Conservation (phyloP, 306 rosid genomes). For the Quercus gilva region DNA sequence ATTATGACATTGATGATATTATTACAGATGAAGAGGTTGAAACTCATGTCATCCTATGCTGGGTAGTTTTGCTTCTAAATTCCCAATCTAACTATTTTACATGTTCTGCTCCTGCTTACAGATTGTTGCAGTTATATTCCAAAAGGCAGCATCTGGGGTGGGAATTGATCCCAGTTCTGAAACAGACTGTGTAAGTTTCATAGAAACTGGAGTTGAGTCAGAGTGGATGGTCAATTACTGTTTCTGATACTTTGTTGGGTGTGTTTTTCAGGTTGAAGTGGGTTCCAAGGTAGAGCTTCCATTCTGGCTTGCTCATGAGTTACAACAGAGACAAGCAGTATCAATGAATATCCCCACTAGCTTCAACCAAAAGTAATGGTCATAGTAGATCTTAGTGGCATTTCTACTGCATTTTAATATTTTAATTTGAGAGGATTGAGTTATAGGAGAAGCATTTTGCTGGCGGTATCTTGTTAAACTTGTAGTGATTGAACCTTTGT, state of each 20-base stretch:
- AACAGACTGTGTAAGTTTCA: conserved; percentile 57
- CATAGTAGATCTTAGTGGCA: background rate
- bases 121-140: conserved; percentile 71
- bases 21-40: conserved; percentile 76
- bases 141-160: conserved; percentile 77
- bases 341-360: conserved; percentile 65
- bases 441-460: background rate
- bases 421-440: background rate
- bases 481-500: background rate
- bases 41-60: background rate
- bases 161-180: conserved; percentile 88
- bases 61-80: background rate
- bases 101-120: conserved; percentile 29
- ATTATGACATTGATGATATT: conserved; percentile 84
- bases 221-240: conserved; percentile 17
- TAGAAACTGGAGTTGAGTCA: conserved; percentile 8
- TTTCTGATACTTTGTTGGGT: conserved; percentile 30
- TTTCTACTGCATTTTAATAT: conserved; percentile 13
- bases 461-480: background rate
- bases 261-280: conserved; percentile 69
- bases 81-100: conserved; percentile 10
- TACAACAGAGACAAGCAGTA: conserved; percentile 70
- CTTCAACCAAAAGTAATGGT: conserved; percentile 75
- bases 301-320: conserved; percentile 90
- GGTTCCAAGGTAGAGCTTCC: conserved; percentile 92